Evolutionary conservation across 805 yeast species (phyloP).

Genomic region (Soucietia sequanensis): DNA sequence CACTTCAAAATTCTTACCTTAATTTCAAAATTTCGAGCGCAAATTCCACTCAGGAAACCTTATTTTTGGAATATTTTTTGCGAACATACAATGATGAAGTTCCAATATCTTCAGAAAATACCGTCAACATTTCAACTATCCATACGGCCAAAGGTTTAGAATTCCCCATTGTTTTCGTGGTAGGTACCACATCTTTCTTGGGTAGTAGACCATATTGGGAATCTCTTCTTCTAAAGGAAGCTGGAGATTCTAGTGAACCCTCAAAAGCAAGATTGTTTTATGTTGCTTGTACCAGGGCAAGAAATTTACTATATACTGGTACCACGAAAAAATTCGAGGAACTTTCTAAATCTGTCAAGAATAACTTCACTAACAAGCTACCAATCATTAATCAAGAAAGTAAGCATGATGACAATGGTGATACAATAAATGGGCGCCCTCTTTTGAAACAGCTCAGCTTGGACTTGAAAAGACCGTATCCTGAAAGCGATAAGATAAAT

Average conservation of each 20-base stretch:
- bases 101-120: slow-evolving; percentile 22
- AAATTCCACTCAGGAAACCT: slow-evolving; percentile 1
- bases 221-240: slow-evolving; percentile 11
- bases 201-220: slow-evolving; percentile 2
- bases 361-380: slow-evolving; percentile 10
- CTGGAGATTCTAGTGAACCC: slow-evolving; percentile 6
- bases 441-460: too few relatives aligned
- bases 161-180: slow-evolving; percentile 64
- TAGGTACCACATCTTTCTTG: slow-evolving; percentile 9
- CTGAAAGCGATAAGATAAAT: too few relatives aligned
- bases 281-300: slow-evolving; percentile 69
- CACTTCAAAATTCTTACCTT: slow-evolving; percentile 16
- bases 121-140: slow-evolving; percentile 61
- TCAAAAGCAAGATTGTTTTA: slow-evolving; percentile 48
- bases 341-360: slow-evolving; percentile 5
- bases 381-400: too few relatives aligned
- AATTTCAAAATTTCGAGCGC: slow-evolving; percentile 9
- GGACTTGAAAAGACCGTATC: too few relatives aligned
- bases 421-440: too few relatives aligned
- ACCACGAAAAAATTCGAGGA: slow-evolving; percentile 6
- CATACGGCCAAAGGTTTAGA: slow-evolving; percentile 77
- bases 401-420: too few relatives aligned
- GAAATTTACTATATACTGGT: slow-evolving; percentile 40
- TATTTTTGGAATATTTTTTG: slow-evolving; percentile 40
- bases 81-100: slow-evolving; percentile 38